Evolutionary conservation across 768 basidiomycete species (phyloP).

Genomic region (Wakefieldia striispora): DNA sequence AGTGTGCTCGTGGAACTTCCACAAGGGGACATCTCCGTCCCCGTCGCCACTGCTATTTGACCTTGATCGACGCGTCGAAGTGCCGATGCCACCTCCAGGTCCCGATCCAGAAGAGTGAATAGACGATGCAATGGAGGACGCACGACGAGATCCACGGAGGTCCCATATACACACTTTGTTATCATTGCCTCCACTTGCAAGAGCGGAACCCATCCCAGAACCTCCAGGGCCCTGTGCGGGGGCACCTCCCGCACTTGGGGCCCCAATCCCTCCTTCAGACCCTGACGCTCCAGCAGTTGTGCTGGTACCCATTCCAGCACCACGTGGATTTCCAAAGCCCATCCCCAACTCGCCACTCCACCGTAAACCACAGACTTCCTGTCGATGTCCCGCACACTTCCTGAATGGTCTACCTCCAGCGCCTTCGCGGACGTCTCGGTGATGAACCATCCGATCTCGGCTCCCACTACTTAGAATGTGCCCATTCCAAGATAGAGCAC

Average conservation of each 20-base stretch:
- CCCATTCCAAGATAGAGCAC: constrained; percentile 91
- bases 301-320: constrained; percentile 5
- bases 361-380: constrained; percentile 94
- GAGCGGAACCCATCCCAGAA: constrained; percentile 45
- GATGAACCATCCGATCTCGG: constrained; percentile 85
- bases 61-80: constrained; percentile 20
- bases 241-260: constrained; percentile 20
- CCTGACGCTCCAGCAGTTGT: constrained; percentile 19
- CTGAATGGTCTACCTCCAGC: constrained; percentile 62
- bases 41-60: constrained; percentile 28
- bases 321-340: constrained; percentile 25
- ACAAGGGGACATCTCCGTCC: constrained; percentile 65
- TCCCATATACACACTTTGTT: constrained; percentile 99
- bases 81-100: constrained; percentile 27
- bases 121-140: constrained; percentile 26
- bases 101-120: constrained; percentile 28
- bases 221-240: constrained; percentile 28
- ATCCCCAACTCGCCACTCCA: constrained; percentile 59
- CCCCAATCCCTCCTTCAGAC: constrained; percentile 24
- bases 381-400: constrained; percentile 71
- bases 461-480: constrained; percentile 88
- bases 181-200: constrained; percentile 97
- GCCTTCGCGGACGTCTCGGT: constrained; percentile 83
- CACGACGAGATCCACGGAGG: constrained; percentile 58
- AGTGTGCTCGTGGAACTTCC: constrained; percentile 95